Evolutionary conservation across 2,329 filamentous ascomycete species (phyloP).

Genomic region (Botrytis sinoallii): DNA sequence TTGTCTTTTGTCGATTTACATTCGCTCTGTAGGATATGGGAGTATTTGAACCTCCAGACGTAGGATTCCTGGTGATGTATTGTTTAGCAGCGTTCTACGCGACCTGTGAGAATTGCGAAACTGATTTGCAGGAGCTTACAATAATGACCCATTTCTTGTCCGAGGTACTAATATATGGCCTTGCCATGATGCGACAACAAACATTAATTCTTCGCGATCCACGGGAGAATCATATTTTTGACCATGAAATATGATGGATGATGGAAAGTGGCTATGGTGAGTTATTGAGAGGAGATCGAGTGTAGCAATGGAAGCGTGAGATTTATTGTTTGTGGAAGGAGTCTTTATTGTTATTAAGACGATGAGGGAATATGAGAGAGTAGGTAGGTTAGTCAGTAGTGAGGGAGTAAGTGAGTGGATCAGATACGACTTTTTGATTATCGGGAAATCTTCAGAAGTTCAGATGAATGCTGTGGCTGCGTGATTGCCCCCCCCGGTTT

Average conservation of each 20-base stretch:
- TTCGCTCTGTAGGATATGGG: conserved; percentile 68
- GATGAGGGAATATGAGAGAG: not conserved
- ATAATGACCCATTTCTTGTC: conserved; percentile 18
- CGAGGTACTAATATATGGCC: conserved; percentile 31
- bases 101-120: not conserved
- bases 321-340: not conserved
- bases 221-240: conserved; percentile 15
- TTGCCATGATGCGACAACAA: conserved; percentile 33
- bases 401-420: not conserved
- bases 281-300: not conserved
- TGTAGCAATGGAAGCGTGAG: not conserved
- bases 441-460: conserved; percentile 8
- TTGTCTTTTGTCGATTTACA: conserved; percentile 83
- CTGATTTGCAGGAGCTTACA: not conserved
- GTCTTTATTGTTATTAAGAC: not conserved
- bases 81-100: conserved; percentile 10
- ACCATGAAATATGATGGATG: conserved; percentile 6
- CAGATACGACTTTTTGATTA: conserved; percentile 6
- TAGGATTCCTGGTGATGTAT: conserved; percentile 27
- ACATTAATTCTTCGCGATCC: conserved; percentile 18
- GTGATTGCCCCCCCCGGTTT: conserved; percentile 17
- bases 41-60: conserved; percentile 22
- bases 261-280: not conserved
- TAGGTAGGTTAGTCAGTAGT: not conserved
- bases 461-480: conserved; percentile 17